These are phyloP conservation scores for Gossypium australe DNA, from an alignment of 345 rosid species.

Conservation along the genomic window DNA sequence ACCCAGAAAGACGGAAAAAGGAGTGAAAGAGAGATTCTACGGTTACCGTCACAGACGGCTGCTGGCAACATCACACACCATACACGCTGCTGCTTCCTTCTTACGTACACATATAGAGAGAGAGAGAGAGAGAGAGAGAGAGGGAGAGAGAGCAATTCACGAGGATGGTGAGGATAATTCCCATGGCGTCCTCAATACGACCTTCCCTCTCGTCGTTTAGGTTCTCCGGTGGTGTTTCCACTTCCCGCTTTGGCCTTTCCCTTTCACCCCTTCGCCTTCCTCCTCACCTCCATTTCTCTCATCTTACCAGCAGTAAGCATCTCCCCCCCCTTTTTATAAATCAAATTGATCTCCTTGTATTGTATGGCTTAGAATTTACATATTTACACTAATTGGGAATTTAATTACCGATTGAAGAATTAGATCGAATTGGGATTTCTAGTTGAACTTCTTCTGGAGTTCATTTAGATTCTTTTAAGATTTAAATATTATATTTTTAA, in stretches of 20 bases:
- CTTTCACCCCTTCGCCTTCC: conserved; percentile 31
- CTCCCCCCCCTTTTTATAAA: neutral
- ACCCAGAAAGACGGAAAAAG: no score
- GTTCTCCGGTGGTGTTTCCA: conserved; percentile 22
- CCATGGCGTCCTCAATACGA: conserved; percentile 79
- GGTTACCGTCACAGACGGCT: neutral
- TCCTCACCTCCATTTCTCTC: conserved; percentile 26
- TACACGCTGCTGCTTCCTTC: no score
- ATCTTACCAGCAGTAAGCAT: conserved; percentile 42
- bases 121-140: no score
- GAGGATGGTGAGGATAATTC: conserved; percentile 55
- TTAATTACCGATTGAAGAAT: neutral
- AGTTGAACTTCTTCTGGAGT: neutral
- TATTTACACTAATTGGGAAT: neutral
- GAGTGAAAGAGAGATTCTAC: neutral
- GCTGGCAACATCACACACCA: neutral
- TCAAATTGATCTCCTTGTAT: neutral
- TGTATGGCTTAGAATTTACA: no score
- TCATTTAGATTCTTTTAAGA: neutral
- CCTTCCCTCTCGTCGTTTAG: conserved; percentile 55
- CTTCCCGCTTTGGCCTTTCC: conserved; percentile 35
- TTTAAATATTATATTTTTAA: neutral
- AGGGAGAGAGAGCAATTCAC: neutral
- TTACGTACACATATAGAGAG: no score
- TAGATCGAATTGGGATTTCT: neutral